A percentile compares a stretch with the other conserved stretches of the same genome.
These are phyloP conservation scores for Candida dajiaensis DNA, from an alignment of 805 yeast species.

Conservation along the genomic window DNA sequence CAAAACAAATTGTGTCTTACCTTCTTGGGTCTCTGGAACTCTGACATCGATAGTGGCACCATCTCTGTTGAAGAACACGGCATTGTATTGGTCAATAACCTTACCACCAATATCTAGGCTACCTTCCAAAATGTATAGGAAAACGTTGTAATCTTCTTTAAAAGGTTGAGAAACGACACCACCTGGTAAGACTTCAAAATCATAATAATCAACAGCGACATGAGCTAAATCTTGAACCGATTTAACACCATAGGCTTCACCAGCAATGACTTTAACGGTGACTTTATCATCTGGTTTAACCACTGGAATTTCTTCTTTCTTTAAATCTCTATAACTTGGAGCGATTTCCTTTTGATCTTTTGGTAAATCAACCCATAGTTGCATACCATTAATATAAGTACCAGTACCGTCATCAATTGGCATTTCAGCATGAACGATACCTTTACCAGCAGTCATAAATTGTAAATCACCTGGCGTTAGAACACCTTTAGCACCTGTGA, in stretches of 20 bases:
- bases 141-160: slow-evolving; percentile 59
- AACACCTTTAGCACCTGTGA: slow-evolving; percentile 78
- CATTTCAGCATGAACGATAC: slow-evolving; percentile 82
- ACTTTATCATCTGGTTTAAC: slow-evolving; percentile 61
- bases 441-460: slow-evolving; percentile 91
- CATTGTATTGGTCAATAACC: slow-evolving; percentile 38
- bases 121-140: slow-evolving; percentile 65
- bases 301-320: slow-evolving; percentile 63
- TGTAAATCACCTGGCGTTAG: slow-evolving; percentile 80
- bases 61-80: slow-evolving; percentile 61
- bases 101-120: slow-evolving; percentile 41
- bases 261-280: slow-evolving; percentile 67
- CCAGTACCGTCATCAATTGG: slow-evolving; percentile 51
- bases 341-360: slow-evolving; percentile 50
- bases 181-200: slow-evolving; percentile 58
- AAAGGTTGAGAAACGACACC: slow-evolving; percentile 56
- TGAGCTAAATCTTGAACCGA: slow-evolving; percentile 71
- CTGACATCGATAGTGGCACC: slow-evolving; percentile 57
- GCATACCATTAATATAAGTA: slow-evolving; percentile 61
- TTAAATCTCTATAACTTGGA: slow-evolving; percentile 77
- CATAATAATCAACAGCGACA: slow-evolving; percentile 74
- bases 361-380: slow-evolving; percentile 86
- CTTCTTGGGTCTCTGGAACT: slow-evolving; percentile 35
- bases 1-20: slow-evolving; percentile 57
- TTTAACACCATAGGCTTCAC: slow-evolving; percentile 69